Evolutionary conservation across 2,329 filamentous ascomycete genomes (phyloP), one percentile per base, ranked within the genome.

Genomic region (Penicillium janthinellum): DNA sequence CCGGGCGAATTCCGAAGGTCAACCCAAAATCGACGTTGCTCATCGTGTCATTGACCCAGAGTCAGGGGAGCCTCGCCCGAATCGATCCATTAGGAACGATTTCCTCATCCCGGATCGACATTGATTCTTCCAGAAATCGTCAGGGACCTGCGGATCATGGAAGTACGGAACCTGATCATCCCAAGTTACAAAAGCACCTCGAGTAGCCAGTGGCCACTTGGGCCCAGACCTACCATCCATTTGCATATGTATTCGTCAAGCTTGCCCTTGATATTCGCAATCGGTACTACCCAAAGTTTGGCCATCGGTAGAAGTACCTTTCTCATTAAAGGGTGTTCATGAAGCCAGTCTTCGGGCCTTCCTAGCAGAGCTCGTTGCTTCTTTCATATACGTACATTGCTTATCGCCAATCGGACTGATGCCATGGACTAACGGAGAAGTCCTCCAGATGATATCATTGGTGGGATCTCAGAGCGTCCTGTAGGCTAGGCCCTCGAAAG

Each of bases 91-190:
- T 67, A 58, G 61, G 60, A 65, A 62, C 54, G 28, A 52, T 60
- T 66, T 56, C 63, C 48, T 58, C 8, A 12, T 42, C 53, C 64
- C 63, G 63, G 64, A 69, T 68, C 65, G 61, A 64, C 65, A 37
- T 61, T 59, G 34, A 42, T 37, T 34, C 47, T 56, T 28, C 39
- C 35, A 25, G 35, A 14, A 15, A 22, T 38, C 31, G 42, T 54
- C 47, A 47, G 55, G 54, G 54, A 42, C 39, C 44, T 25, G 50
- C 34, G 44, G 51, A 61, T 58, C 53, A 28, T 42, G 25, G 25
- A 28, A 28, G 44, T 31, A 56, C 12, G 12, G 35, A 50, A 37
- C 49, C 50, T 15, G 35, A 62, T 48, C 44, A 47, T 52, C 48
- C 5, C 48, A 28, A 35, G 28, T 20, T 35, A 35, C 47, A 15